A percentile compares a stretch with the other conserved stretches of the same genome.
Conservation (phyloP, 495 filamentous ascomycete genomes). For the Annulohypoxylon nitens region DNA sequence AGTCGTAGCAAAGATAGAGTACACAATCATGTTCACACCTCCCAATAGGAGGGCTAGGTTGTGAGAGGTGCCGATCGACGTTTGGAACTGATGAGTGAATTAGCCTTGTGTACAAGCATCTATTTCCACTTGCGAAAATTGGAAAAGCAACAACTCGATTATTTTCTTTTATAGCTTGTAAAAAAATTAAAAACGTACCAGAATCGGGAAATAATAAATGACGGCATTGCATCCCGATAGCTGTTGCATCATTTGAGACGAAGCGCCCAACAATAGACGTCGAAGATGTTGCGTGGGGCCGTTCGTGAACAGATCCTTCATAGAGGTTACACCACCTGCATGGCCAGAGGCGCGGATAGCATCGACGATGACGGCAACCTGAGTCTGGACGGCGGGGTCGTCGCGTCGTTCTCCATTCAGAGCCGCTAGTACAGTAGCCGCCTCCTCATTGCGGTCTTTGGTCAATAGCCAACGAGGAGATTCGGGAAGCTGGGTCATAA, state of each 20-base stretch:
- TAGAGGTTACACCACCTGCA: slow-evolving; percentile 64
- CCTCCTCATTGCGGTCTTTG: slow-evolving; percentile 75
- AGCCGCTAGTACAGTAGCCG: slow-evolving; percentile 76
- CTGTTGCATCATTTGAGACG: slow-evolving; percentile 83
- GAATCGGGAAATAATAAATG: slow-evolving; percentile 86
- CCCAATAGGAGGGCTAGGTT: slow-evolving; percentile 77
- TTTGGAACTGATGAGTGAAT: slow-evolving; percentile 62
- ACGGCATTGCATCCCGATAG: slow-evolving; percentile 79
- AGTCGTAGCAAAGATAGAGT: slow-evolving; percentile 79
- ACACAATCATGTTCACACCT: slow-evolving; percentile 84
- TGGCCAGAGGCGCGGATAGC: slow-evolving; percentile 73
- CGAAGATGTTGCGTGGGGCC: slow-evolving; percentile 77
- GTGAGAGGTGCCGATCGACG: slow-evolving; percentile 66
- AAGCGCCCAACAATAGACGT: slow-evolving; percentile 70
- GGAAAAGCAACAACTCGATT: too few relatives aligned
- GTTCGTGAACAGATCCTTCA: slow-evolving; percentile 68
- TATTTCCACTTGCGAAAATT: too few relatives aligned
- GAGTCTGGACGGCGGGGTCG: slow-evolving; percentile 64
- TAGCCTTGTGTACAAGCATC: too few relatives aligned
- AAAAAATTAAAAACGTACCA: slow-evolving; percentile 46
- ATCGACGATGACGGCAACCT: slow-evolving; percentile 75
- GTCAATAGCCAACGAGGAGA: slow-evolving; percentile 82
- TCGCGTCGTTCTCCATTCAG: slow-evolving; percentile 71
- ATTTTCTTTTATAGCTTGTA: too few relatives aligned
- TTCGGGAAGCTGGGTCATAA: slow-evolving; percentile 78